These are phyloP conservation scores for Dioscorea alata DNA, from an alignment of 106 monocot species.

Conservation along the genomic window DNA sequence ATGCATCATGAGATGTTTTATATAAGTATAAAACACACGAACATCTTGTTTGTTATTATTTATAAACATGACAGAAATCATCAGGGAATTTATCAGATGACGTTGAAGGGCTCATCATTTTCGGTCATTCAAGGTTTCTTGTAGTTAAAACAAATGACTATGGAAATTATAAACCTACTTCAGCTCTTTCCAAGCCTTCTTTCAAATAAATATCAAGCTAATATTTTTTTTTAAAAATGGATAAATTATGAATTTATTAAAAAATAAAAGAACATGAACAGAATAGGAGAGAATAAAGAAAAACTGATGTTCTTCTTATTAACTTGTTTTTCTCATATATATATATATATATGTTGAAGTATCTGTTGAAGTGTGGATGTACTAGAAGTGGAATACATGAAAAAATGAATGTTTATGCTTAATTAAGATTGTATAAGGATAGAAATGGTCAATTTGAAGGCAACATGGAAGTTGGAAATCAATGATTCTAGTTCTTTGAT, in stretches of 20 bases:
- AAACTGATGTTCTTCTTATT: not conserved
- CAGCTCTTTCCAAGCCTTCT: conserved; percentile 40
- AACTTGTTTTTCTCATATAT: not conserved
- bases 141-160: conserved; percentile 54
- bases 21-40: too few species aligned
- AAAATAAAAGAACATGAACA: too few species aligned
- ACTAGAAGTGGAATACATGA: not conserved
- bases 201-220: conserved; percentile 62
- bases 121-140: conserved; percentile 28
- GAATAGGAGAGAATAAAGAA: too few species aligned
- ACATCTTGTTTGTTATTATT: not conserved
- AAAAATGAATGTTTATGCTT: too few species aligned
- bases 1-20: too few species aligned
- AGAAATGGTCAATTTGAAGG: too few species aligned
- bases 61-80: conserved; percentile 1
- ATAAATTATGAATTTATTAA: too few species aligned
- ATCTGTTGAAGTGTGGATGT: not conserved
- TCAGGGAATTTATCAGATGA: not conserved
- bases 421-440: too few species aligned
- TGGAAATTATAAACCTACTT: conserved; percentile 45
- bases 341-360: not conserved
- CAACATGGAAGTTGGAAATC: too few species aligned
- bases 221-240: too few species aligned
- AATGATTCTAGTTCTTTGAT: too few species aligned
- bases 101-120: conserved; percentile 1